These are phyloP conservation scores for Phytophthora brassicae DNA, from an alignment of 352 stramenopile species.

Conservation along the genomic window DNA sequence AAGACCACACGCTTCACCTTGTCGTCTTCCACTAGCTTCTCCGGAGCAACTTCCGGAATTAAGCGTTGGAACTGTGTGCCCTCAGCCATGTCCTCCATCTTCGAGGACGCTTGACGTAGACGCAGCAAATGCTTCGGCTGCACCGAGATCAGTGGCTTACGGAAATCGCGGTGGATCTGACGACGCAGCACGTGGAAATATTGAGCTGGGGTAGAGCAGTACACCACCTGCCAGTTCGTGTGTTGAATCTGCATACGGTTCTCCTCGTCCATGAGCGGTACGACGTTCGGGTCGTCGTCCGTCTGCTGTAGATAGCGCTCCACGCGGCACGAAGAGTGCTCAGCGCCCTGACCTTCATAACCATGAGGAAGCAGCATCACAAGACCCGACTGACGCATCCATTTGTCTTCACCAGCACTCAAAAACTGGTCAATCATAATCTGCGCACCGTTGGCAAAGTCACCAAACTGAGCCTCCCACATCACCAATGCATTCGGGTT, in stretches of 20 bases:
- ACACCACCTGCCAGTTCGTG: slow-evolving; percentile 97
- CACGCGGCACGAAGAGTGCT: slow-evolving; percentile 95
- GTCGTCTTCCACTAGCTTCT: slow-evolving; percentile 54
- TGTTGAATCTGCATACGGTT: slow-evolving; percentile 97
- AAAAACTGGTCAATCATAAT: slow-evolving; percentile 99
- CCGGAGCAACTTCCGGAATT: slow-evolving; percentile 77
- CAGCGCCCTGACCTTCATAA: slow-evolving; percentile 95
- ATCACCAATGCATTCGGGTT: slow-evolving; percentile 95
- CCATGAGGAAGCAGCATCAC: slow-evolving; percentile 95
- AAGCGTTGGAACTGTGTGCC: slow-evolving; percentile 93
- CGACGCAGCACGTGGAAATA: slow-evolving; percentile 92
- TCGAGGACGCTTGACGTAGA: slow-evolving; percentile 89
- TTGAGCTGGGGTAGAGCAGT: slow-evolving; percentile 93
- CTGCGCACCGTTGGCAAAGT: slow-evolving; percentile 97
- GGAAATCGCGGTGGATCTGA: slow-evolving; percentile 96
- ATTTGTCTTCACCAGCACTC: slow-evolving; percentile 96
- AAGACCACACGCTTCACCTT: slow-evolving; percentile 89
- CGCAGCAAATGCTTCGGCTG: slow-evolving; percentile 96
- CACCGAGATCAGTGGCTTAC: slow-evolving; percentile 96
- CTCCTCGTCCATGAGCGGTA: slow-evolving; percentile 92
- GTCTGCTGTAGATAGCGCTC: slow-evolving; percentile 95
- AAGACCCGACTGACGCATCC: slow-evolving; percentile 94
- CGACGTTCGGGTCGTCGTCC: slow-evolving; percentile 94
- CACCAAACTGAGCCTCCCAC: slow-evolving; percentile 96
- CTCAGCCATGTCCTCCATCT: slow-evolving; percentile 92